Conservation (phyloP, 163 green algal genomes). For the Coccomyxa subellipsoidea region DNA sequence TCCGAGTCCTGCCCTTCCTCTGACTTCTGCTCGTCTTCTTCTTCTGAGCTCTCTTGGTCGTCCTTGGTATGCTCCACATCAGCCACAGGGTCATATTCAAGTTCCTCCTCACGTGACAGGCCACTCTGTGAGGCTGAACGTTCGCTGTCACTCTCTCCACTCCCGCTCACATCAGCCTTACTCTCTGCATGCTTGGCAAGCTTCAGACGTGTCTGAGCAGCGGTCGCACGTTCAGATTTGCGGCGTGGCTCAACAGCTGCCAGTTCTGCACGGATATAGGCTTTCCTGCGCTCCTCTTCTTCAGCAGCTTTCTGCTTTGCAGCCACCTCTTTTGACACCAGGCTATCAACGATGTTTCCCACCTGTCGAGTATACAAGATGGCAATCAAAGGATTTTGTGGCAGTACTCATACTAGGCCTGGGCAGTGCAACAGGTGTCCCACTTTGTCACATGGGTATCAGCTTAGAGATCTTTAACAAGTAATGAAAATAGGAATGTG, state of each 20-base stretch:
- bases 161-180: not conserved
- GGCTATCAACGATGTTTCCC: not conserved
- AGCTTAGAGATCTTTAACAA: no score
- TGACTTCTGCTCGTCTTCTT: not conserved
- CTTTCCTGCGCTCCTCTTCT: constrained; percentile 1
- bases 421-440: no score
- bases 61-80: not conserved
- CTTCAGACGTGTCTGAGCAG: not conserved
- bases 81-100: not conserved
- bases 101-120: not conserved
- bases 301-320: constrained; percentile 3
- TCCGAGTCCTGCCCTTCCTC: not conserved
- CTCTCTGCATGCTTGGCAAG: not conserved
- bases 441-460: no score
- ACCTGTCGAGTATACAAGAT: not conserved
- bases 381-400: no score
- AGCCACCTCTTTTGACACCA: not conserved
- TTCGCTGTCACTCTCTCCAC: not conserved
- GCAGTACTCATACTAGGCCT: no score
- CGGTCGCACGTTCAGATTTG: not conserved
- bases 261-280: not conserved
- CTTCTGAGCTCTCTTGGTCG: not conserved
- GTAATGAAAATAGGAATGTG: no score
- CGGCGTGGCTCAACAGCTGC: not conserved
- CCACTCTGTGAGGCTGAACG: not conserved